These are phyloP conservation scores for Chlorencoelia australis DNA, from an alignment of 2,329 filamentous ascomycete species.

Conservation along the genomic window DNA sequence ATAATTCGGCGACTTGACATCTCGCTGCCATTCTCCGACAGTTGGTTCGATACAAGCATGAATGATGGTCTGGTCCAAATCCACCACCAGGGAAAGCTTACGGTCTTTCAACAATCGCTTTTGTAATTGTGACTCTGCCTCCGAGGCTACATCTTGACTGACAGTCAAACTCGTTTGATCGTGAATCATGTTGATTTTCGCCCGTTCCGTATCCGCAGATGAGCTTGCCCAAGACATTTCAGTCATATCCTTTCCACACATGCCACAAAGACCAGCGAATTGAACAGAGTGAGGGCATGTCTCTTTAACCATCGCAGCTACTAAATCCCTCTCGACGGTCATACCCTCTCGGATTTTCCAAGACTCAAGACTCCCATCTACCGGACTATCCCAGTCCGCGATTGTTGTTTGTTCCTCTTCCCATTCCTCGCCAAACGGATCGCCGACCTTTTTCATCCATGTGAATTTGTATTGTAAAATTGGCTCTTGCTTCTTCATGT, in stretches of 20 bases:
- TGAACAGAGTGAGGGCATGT: slow-evolving; percentile 85
- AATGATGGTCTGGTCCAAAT: slow-evolving; percentile 96
- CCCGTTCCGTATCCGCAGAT: slow-evolving; percentile 68
- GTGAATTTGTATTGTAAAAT: slow-evolving; percentile 84
- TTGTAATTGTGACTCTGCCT: slow-evolving; percentile 79
- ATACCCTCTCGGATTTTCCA: slow-evolving; percentile 68
- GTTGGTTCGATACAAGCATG: slow-evolving; percentile 96
- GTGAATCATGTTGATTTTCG: slow-evolving; percentile 90
- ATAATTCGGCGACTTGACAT: slow-evolving; percentile 82
- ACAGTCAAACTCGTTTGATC: slow-evolving; percentile 82
- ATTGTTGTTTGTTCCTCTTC: slow-evolving; percentile 59
- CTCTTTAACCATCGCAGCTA: slow-evolving; percentile 72
- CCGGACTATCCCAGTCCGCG: slow-evolving; percentile 71
- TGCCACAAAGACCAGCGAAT: slow-evolving; percentile 79
- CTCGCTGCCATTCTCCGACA: slow-evolving; percentile 87
- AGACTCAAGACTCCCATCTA: slow-evolving; percentile 66
- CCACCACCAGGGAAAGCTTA: slow-evolving; percentile 89
- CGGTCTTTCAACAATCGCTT: slow-evolving; percentile 66
- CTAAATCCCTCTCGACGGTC: slow-evolving; percentile 47
- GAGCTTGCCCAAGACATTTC: slow-evolving; percentile 78
- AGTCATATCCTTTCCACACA: slow-evolving; percentile 95
- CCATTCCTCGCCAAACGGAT: slow-evolving; percentile 51
- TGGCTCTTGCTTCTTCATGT: slow-evolving; percentile 64
- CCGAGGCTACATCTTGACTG: slow-evolving; percentile 69
- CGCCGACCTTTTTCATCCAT: slow-evolving; percentile 66